Evolutionary conservation across 805 yeast genomes (phyloP).

Genomic region (Saccharomyces mikatae): DNA sequence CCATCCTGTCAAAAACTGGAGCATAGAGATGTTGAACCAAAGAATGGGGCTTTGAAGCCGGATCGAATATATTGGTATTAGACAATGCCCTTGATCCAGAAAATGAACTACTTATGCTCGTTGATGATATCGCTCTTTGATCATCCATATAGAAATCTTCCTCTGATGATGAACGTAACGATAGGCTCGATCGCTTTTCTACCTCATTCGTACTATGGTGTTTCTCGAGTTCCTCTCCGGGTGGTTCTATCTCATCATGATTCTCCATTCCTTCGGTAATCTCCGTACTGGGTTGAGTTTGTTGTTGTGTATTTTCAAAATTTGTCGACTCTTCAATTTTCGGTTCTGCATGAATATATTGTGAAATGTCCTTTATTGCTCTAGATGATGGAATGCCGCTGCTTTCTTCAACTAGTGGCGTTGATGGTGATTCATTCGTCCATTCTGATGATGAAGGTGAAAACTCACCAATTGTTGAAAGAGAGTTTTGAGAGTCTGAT

Average conservation of each 20-base stretch:
- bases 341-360: constrained; percentile 21
- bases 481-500: constrained; percentile 30
- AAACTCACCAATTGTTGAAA: constrained; percentile 38
- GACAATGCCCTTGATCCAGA: constrained; percentile 10
- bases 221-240: constrained; percentile 1
- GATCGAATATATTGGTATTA: constrained; percentile 2
- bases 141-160: constrained; percentile 25
- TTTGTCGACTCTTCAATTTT: constrained; percentile 1
- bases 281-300: not conserved
- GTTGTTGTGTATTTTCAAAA: constrained; percentile 7
- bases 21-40: constrained; percentile 46
- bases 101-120: constrained; percentile 22
- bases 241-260: not conserved
- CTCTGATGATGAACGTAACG: constrained; percentile 8
- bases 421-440: constrained; percentile 33
- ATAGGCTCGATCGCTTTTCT: constrained; percentile 6
- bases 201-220: not conserved
- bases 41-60: constrained; percentile 31
- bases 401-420: constrained; percentile 8
- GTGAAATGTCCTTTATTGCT: constrained; percentile 36
- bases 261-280: not conserved
- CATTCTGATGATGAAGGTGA: constrained; percentile 41
- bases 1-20: constrained; percentile 47
- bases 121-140: constrained; percentile 19
- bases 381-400: constrained; percentile 32